These are phyloP conservation scores for Alternaria longipes DNA, from an alignment of 2,329 filamentous ascomycete genomes.

Conservation along the genomic window DNA sequence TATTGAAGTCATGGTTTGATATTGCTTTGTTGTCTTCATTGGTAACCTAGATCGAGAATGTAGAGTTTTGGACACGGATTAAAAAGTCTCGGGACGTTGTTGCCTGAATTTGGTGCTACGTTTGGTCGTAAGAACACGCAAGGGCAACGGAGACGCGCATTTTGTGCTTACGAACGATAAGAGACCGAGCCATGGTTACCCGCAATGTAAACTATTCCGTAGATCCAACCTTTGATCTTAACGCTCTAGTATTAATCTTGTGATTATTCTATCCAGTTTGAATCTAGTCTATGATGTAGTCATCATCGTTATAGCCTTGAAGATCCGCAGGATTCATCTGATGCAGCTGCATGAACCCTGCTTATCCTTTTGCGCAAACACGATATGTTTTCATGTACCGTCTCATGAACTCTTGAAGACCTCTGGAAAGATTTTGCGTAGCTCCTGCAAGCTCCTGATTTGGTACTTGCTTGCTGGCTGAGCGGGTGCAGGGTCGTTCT, in stretches of 20 bases:
- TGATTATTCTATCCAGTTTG: background rate
- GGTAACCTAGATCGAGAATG: background rate
- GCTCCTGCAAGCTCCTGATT: slow-evolving; percentile 77
- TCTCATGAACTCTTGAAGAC: slow-evolving; percentile 73
- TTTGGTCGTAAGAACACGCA: background rate
- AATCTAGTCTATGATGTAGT: background rate
- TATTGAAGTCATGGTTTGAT: slow-evolving; percentile 48
- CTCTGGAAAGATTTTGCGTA: slow-evolving; percentile 80
- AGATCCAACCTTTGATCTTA: background rate
- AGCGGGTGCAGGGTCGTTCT: slow-evolving; percentile 69
- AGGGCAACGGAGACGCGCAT: background rate
- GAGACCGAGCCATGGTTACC: background rate
- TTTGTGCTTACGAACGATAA: background rate
- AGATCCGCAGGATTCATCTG: background rate
- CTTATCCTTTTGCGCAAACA: background rate
- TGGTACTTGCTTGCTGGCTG: slow-evolving; percentile 75
- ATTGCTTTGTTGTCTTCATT: slow-evolving; percentile 44
- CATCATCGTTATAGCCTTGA: background rate
- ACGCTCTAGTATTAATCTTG: background rate
- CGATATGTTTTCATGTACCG: background rate
- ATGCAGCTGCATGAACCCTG: background rate
- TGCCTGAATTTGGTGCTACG: background rate
- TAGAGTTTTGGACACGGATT: background rate
- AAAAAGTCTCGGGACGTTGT: background rate
- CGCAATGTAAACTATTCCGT: background rate